Evolutionary conservation across 352 stramenopile genomes (phyloP).

Genomic region (Phytophthora ramorum): DNA sequence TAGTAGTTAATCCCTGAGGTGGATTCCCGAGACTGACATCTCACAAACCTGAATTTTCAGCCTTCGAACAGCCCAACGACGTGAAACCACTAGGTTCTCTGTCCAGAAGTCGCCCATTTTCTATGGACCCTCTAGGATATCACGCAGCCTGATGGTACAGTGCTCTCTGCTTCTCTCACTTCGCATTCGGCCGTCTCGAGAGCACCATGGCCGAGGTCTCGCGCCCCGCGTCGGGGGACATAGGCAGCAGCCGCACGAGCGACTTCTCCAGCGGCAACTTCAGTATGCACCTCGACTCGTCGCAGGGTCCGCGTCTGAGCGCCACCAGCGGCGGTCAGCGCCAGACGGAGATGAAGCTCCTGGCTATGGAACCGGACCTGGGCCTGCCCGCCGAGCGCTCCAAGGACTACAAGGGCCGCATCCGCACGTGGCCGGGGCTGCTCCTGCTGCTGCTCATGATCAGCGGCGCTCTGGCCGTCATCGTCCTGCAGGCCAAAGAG

Average conservation of each 20-base stretch:
- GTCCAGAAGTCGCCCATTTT: constrained; percentile 1
- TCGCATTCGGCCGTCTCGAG: constrained; percentile 4
- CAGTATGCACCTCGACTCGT: constrained; percentile 31
- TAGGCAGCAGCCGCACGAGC: constrained; percentile 2
- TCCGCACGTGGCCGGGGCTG: constrained; percentile 65
- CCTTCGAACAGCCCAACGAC: constrained; percentile 21
- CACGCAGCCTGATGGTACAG: neutral
- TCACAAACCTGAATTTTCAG: constrained; percentile 19
- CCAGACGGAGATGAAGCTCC: constrained; percentile 68
- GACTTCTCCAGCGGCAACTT: constrained; percentile 36
- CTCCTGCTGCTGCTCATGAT: constrained; percentile 57
- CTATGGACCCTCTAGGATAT: neutral
- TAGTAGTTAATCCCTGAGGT: too few species aligned
- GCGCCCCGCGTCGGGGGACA: constrained; percentile 8
- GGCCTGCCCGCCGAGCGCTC: constrained; percentile 43
- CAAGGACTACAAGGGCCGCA: constrained; percentile 77
- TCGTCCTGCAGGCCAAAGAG: constrained; percentile 47
- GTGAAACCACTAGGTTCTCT: neutral
- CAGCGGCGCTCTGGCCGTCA: constrained; percentile 38
- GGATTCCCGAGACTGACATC: constrained; percentile 10
- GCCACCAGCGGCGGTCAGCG: constrained; percentile 30
- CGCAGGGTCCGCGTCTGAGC: constrained; percentile 29
- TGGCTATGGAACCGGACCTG: constrained; percentile 40
- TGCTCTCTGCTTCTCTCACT: constrained; percentile 13
- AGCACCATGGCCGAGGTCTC: constrained; percentile 27